Evolutionary conservation across 306 rosid genomes (phyloP).

Genomic region (Adenanthera pavonina): DNA sequence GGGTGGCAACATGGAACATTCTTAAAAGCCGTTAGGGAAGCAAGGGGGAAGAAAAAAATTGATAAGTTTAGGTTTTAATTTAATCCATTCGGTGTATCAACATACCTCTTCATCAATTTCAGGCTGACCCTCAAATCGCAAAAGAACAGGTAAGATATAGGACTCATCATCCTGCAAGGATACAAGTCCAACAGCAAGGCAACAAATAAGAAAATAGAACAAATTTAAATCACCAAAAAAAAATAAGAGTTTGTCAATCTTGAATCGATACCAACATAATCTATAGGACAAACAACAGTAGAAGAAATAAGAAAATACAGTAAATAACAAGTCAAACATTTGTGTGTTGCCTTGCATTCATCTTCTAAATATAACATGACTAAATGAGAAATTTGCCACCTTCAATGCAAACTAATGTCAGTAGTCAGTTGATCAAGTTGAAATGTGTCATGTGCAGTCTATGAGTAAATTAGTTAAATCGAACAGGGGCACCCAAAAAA

Average conservation of each 20-base stretch:
- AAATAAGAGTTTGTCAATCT: not conserved
- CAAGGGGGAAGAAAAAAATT: slow-evolving; percentile 20
- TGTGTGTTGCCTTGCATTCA: not conserved
- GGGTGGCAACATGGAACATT: slow-evolving; percentile 28
- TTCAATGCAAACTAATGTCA: slow-evolving; percentile 18
- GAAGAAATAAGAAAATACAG: slow-evolving; percentile 24
- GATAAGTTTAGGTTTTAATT: not conserved
- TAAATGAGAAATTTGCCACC: slow-evolving; percentile 1
- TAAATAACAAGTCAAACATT: slow-evolving; percentile 25
- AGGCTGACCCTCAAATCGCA: slow-evolving; percentile 94
- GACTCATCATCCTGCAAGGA: slow-evolving; percentile 87
- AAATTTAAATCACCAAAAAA: not conserved
- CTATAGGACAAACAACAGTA: not conserved
- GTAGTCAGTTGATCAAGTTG: not conserved
- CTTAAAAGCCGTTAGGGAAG: slow-evolving; percentile 20
- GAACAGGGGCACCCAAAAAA: not conserved
- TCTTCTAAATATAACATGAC: slow-evolving; percentile 1
- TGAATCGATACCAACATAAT: slow-evolving; percentile 3
- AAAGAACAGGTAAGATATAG: slow-evolving; percentile 89
- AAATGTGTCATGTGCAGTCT: not conserved
- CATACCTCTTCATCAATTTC: slow-evolving; percentile 95
- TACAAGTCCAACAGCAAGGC: slow-evolving; percentile 36
- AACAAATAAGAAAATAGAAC: slow-evolving; percentile 4
- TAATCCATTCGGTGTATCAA: slow-evolving; percentile 36
- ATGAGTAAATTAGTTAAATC: not conserved